Evolutionary conservation across 345 rosid genomes (phyloP).

Genomic region (Erysimum cheiranthoides): DNA sequence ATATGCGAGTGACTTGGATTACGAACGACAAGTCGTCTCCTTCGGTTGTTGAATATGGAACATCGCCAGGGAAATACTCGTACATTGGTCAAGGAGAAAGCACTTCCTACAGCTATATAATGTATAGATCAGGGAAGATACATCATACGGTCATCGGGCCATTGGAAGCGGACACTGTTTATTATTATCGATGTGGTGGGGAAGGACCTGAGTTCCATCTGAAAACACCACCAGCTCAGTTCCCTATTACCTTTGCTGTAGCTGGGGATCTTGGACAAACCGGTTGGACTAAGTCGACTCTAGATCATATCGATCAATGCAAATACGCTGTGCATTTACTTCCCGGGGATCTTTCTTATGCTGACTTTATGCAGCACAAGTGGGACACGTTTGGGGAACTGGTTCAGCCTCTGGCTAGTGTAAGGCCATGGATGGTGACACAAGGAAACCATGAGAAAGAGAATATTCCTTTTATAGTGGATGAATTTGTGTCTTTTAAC

Average conservation of each 20-base stretch:
- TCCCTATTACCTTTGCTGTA: constrained; percentile 87
- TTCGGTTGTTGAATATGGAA: constrained; percentile 82
- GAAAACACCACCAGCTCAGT: constrained; percentile 77
- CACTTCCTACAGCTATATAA: constrained; percentile 71
- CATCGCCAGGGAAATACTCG: constrained; percentile 66
- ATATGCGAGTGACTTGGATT: constrained; percentile 83
- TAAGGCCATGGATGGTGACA: constrained; percentile 99
- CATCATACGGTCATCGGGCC: constrained; percentile 91
- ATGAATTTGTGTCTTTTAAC: constrained; percentile 78
- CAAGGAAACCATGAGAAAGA: constrained; percentile 94
- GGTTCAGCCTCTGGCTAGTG: constrained; percentile 92
- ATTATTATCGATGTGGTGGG: constrained; percentile 84
- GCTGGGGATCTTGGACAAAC: constrained; percentile 98
- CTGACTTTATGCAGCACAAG: constrained; percentile 77
- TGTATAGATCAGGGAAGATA: constrained; percentile 90
- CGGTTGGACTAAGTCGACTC: constrained; percentile 94
- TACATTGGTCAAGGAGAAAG: constrained; percentile 67
- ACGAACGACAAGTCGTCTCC: constrained; percentile 68
- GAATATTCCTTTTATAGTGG: constrained; percentile 64
- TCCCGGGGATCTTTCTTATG: constrained; percentile 97
- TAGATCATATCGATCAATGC: constrained; percentile 81
- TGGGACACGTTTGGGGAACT: constrained; percentile 96
- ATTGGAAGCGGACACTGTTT: constrained; percentile 61
- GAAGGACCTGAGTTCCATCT: constrained; percentile 85
- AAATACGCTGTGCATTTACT: constrained; percentile 79